Base-by-base conservation (phyloP, 2,329 filamentous ascomycete species). In the Pseudocercospora fuligena region DNA sequence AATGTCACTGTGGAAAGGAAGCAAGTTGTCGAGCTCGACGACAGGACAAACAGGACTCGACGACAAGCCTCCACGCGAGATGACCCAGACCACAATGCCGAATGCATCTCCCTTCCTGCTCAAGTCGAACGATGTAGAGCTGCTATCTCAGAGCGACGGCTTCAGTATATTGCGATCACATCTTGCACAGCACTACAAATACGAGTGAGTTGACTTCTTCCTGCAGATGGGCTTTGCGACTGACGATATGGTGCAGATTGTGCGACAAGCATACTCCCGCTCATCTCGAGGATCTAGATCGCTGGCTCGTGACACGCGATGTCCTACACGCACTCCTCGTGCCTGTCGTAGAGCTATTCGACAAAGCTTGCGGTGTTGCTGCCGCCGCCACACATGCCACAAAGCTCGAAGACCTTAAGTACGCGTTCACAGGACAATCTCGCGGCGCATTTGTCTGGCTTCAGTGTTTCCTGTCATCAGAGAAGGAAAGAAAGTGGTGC, bases 361-460 rank as follows among this genome's bases (percentile, higher is more conserved):
- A 82, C 66, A 84, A 85, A 69, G 85, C 86, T n/a, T 82, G 82
- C 31, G 80, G 79, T 0, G 79, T 87, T 33, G 86, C 86, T 1
- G 78, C 82, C 31, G 81, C 81, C 23, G 82, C 81, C 1, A 79
- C 87, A 9, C 82, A 83, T 65, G 82, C 80, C 31, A 76, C 77
- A 47, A 82, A 81, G 65, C 79, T 80, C 16, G 80, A 83, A 63
- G 86, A 88, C 64, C 81, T 86, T 5, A 86, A 88, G 72, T 81
- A 85, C 49, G 86, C 86, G 2, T 88, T 87, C 74, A 80, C 82
- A 1, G 84, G 85, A 5, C 83, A 86, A 61, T 86, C 86, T 3
- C 82, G 86, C 53, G 82, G 82, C 66, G 85, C 86, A 0, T 88
- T 86, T 72, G 78, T 87, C 61, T 88, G 85, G 82, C 79, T 89